phyloP scores from a whole-genome alignment of 306 rosid species.

The Prinsepia uniflora region DNA sequence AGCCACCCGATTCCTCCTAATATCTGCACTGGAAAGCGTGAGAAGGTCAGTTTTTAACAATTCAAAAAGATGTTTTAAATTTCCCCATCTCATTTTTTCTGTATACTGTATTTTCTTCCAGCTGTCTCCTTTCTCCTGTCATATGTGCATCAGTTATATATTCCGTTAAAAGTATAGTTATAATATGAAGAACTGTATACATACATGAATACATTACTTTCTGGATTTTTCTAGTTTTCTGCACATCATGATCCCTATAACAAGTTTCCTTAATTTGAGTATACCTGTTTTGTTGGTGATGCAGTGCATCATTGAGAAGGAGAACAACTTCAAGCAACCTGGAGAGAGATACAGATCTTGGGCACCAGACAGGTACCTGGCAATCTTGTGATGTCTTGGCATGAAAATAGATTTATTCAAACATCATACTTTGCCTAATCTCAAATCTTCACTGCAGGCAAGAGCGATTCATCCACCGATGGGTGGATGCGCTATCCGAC shows the following conservation, averaged over 20 bases:
- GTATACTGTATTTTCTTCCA: background rate
- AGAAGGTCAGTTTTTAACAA: constrained; percentile 50
- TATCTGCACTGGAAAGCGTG: constrained; percentile 53
- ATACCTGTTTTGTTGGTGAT: constrained; percentile 9
- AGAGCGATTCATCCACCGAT: constrained; percentile 65
- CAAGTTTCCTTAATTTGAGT: background rate
- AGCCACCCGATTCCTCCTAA: constrained; percentile 57
- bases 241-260: background rate
- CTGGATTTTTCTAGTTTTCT: background rate
- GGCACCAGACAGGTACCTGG: constrained; percentile 69
- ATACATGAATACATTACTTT: background rate
- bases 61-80: background rate
- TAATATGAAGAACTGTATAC: background rate
- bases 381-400: background rate
- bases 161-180: background rate
- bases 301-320: constrained; percentile 65
- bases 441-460: constrained; percentile 51
- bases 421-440: constrained; percentile 13
- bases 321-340: constrained; percentile 88
- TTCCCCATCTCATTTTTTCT: background rate
- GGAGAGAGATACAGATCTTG: constrained; percentile 91
- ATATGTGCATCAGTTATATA: background rate
- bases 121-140: background rate
- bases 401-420: constrained; percentile 8
- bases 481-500: constrained; percentile 70